Evolutionary conservation across 345 rosid genomes (phyloP), one percentile per base, ranked within the genome.

Genomic region (Gossypium australe): DNA sequence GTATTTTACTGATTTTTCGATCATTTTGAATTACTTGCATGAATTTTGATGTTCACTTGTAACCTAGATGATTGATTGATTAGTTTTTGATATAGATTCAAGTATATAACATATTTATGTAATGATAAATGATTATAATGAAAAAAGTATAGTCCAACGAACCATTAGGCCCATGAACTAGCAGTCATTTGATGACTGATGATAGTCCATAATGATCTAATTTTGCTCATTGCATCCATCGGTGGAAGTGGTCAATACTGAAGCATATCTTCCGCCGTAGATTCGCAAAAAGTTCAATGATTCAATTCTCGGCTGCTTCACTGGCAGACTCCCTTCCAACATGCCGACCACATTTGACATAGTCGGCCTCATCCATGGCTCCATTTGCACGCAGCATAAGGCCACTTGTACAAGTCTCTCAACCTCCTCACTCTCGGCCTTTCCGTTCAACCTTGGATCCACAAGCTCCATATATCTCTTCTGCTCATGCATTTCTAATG

Each of bases 401-500:
- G 91, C 95, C 61, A 89, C 70, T 62, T 78, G 78, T 56, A 91
- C 85, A 67, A 89, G 75, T 60, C 78, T 82, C 81, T 80, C 89
- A 8, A 82, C 93, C 72, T 89, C 94, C 65, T 81, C 78, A 69
- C 76, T 88, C 44, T 86, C 82, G 24, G 87, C 93, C 61, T 94
- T 86, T 52, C 92, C 87, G 73, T 89, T 92, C 34, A 94, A 84
- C 81, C 89, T 89, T 0, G 94, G 86, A 71, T 92, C 97, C 6
- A 85, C 94, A 3, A 92, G 87, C 78, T 94, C 96, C 78, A 73
- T 27, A 72, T 94, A 90, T 81, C 83, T 89, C 29, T 86, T 84
- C 49, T 84, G 88, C 76, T 87, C 88, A 51, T 92, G 92, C 97
- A 89, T 87, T 81, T 94, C 98, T 78, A 94, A 72, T 18, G 97